phyloP scores from a whole-genome alignment of 352 stramenopile genomes.

The Pythium phragmitis region DNA sequence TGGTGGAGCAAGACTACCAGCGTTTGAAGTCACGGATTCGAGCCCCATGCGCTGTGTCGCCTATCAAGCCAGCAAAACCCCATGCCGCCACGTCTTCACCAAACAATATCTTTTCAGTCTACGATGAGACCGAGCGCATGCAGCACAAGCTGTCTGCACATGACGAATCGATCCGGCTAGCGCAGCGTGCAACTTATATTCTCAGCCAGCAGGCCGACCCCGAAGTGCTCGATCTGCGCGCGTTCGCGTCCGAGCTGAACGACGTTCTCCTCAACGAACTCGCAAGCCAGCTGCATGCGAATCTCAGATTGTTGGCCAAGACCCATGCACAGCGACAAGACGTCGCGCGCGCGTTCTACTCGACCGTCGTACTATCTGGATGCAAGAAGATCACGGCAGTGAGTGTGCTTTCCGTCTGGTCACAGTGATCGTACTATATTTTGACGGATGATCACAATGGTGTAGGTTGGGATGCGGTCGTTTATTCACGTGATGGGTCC shows the following conservation, averaged over 20 bases:
- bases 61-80: conserved; percentile 2
- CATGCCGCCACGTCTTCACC: neutral
- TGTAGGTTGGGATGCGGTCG: conserved; percentile 63
- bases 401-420: conserved; percentile 5
- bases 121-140: conserved; percentile 35
- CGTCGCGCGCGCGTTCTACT: conserved; percentile 34
- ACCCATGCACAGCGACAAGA: conserved; percentile 19
- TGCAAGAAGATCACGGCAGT: conserved; percentile 58
- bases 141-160: conserved; percentile 40
- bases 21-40: conserved; percentile 7
- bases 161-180: conserved; percentile 35
- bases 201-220: conserved; percentile 45
- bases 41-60: conserved; percentile 1
- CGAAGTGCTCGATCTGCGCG: conserved; percentile 55
- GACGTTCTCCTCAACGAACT: conserved; percentile 64
- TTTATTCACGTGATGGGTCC: conserved; percentile 62
- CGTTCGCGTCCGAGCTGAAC: conserved; percentile 44
- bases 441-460: neutral
- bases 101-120: conserved; percentile 38
- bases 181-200: conserved; percentile 47
- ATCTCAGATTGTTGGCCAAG: conserved; percentile 25
- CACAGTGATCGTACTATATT: no score
- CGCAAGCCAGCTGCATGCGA: conserved; percentile 48
- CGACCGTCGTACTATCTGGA: conserved; percentile 46
- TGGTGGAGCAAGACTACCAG: conserved; percentile 16